Evolutionary conservation across 108 stramenopile species (phyloP).

Genomic region (Bacterosira constricta): DNA sequence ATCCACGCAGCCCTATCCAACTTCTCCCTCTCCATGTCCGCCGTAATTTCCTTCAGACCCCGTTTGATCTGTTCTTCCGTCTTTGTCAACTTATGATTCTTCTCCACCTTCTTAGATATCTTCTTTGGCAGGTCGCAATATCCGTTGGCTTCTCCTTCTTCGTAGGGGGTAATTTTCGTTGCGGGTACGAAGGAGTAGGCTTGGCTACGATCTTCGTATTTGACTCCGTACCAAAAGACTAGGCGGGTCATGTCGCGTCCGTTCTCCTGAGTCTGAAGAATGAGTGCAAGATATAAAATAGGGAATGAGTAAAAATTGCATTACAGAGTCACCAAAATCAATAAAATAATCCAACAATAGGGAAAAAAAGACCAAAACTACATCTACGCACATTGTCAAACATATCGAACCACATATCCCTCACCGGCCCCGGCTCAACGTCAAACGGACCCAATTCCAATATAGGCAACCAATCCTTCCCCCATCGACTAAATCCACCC

Average conservation of each 20-base stretch:
- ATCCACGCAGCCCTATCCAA: constrained; percentile 47
- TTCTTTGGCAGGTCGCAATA: constrained; percentile 42
- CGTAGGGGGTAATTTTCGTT: constrained; percentile 46
- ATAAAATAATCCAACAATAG: too few relatives aligned
- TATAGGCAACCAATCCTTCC: constrained; percentile 58
- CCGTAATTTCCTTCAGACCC: constrained; percentile 36
- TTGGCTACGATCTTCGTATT: constrained; percentile 41
- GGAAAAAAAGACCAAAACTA: constrained; percentile 1
- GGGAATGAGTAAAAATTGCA: not conserved
- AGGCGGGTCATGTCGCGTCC: constrained; percentile 52
- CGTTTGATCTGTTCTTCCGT: constrained; percentile 50
- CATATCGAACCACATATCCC: constrained; percentile 76
- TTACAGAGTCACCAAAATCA: constrained; percentile 4
- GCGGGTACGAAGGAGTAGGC: constrained; percentile 52
- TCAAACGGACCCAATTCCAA: constrained; percentile 75
- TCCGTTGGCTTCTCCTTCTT: constrained; percentile 40
- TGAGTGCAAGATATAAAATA: not conserved
- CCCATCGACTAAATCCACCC: constrained; percentile 76
- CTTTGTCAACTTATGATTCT: constrained; percentile 44
- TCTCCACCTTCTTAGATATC: constrained; percentile 44
- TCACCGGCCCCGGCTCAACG: constrained; percentile 63
- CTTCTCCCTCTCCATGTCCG: constrained; percentile 33
- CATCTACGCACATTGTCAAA: constrained; percentile 71
- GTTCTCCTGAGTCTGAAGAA: constrained; percentile 42
- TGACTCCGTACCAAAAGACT: constrained; percentile 61